Percentiles rank a stretch among this genome's conserved stretches.
Conservation (phyloP, 108 stramenopile species). For the Nitzschia putrida region DNA sequence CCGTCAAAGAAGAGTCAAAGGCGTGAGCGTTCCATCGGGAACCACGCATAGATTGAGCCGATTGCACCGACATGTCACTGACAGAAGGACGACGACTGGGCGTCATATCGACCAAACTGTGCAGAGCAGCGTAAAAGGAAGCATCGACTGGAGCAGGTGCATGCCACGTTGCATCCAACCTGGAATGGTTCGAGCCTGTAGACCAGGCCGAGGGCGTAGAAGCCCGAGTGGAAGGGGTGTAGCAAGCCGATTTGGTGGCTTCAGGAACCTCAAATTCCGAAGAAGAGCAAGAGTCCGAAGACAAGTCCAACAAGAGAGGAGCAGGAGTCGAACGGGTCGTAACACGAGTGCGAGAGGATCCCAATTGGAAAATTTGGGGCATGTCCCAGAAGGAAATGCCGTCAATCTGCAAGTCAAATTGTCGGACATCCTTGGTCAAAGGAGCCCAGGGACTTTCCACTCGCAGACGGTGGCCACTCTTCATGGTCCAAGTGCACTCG, state of each 20-base stretch:
- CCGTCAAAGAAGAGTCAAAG: too few relatives aligned
- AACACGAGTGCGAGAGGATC: slow-evolving; percentile 10
- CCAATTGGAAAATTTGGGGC: slow-evolving; percentile 80
- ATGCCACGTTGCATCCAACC: background rate
- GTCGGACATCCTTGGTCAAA: slow-evolving; percentile 34
- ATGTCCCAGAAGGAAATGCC: slow-evolving; percentile 73
- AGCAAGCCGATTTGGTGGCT: background rate
- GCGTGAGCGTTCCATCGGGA: too few relatives aligned
- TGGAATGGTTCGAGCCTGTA: background rate
- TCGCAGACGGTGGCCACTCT: slow-evolving; percentile 36
- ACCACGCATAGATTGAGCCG: background rate
- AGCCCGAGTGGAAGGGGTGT: background rate
- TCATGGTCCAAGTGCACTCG: slow-evolving; percentile 55
- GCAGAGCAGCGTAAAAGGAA: background rate
- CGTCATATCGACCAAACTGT: slow-evolving; percentile 4
- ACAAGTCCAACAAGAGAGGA: background rate
- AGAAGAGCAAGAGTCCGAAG: background rate
- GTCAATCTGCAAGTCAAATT: slow-evolving; percentile 76
- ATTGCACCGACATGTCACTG: slow-evolving; percentile 22
- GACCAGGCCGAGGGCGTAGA: background rate
- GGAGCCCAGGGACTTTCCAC: slow-evolving; percentile 41
- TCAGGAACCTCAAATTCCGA: background rate
- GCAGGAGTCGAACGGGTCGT: background rate
- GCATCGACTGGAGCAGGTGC: background rate
- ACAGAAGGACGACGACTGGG: background rate